phyloP scores from a whole-genome alignment of 495 filamentous ascomycete genomes.

The Penicillium pulvis region DNA sequence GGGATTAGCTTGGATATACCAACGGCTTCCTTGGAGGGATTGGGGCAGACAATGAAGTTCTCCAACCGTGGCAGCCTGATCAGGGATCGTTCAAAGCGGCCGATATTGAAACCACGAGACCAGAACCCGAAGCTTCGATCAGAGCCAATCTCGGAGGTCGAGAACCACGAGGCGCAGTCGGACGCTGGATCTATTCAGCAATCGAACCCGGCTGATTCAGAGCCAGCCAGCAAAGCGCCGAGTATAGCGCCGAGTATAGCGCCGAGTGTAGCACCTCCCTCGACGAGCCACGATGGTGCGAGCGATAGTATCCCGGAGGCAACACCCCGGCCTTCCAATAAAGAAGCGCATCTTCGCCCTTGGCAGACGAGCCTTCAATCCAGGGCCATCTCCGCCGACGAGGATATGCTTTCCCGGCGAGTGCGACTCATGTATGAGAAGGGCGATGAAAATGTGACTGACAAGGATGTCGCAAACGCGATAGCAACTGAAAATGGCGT shows the following conservation, averaged over 20 bases:
- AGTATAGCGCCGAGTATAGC: neutral
- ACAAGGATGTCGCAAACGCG: conserved; percentile 46
- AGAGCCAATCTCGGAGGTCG: conserved; percentile 6
- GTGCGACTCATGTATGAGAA: conserved; percentile 91
- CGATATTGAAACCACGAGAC: conserved; percentile 23
- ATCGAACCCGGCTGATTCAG: conserved; percentile 6
- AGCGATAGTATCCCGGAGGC: conserved; percentile 33
- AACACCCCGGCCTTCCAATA: conserved; percentile 45
- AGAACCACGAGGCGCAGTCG: neutral
- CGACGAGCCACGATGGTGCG: conserved; percentile 14
- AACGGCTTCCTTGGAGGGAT: conserved; percentile 51
- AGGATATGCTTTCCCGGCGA: conserved; percentile 82
- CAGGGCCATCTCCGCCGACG: conserved; percentile 65
- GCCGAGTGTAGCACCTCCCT: neutral
- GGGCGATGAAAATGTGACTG: conserved; percentile 58
- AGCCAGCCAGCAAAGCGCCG: conserved; percentile 5
- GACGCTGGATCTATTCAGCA: conserved; percentile 9
- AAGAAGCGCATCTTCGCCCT: conserved; percentile 35
- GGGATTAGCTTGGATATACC: conserved; percentile 61
- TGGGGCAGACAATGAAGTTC: conserved; percentile 58
- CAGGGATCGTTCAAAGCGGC: conserved; percentile 27
- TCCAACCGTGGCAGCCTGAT: conserved; percentile 57
- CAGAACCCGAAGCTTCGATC: conserved; percentile 10
- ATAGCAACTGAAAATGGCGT: conserved; percentile 58
- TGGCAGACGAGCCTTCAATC: conserved; percentile 36